Percentiles rank a stretch among this genome's conserved stretches.
phyloP scores from a whole-genome alignment of 352 stramenopile species.

The Phytopythium cucurbitacearum region DNA sequence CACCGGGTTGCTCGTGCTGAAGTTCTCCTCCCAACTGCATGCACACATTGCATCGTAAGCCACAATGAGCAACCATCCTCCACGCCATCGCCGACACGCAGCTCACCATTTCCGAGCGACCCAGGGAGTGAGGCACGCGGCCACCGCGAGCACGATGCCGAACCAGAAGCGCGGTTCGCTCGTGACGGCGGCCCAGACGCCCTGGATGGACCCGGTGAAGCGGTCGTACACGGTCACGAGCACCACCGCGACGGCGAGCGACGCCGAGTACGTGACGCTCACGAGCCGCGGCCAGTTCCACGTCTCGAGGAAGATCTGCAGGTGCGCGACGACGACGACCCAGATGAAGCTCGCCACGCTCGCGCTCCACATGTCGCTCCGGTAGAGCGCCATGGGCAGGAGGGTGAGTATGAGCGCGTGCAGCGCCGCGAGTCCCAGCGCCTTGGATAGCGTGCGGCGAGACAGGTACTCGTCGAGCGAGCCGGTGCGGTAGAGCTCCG shows the following conservation, averaged over 20 bases:
- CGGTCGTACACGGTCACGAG: slow-evolving; percentile 55
- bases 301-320: slow-evolving; percentile 79
- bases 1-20: slow-evolving; percentile 62
- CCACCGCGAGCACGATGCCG: slow-evolving; percentile 37
- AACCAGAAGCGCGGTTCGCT: slow-evolving; percentile 53
- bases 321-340: slow-evolving; percentile 91
- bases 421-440: slow-evolving; percentile 34
- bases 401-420: slow-evolving; percentile 58
- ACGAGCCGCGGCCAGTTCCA: slow-evolving; percentile 72
- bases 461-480: slow-evolving; percentile 64
- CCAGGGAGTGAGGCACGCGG: slow-evolving; percentile 49
- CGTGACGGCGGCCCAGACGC: slow-evolving; percentile 32
- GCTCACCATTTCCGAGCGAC: slow-evolving; percentile 70
- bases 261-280: slow-evolving; percentile 34
- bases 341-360: slow-evolving; percentile 92
- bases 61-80: neutral
- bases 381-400: slow-evolving; percentile 51
- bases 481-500: slow-evolving; percentile 66
- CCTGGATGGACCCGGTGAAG: slow-evolving; percentile 39
- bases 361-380: slow-evolving; percentile 81
- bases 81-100: neutral
- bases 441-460: slow-evolving; percentile 32
- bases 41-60: neutral
- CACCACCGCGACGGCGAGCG: slow-evolving; percentile 44
- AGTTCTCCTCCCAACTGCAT: slow-evolving; percentile 69